These are phyloP conservation scores for Paraphoma chrysanthemicola DNA, from an alignment of 2,329 filamentous ascomycete genomes.

Conservation along the genomic window DNA sequence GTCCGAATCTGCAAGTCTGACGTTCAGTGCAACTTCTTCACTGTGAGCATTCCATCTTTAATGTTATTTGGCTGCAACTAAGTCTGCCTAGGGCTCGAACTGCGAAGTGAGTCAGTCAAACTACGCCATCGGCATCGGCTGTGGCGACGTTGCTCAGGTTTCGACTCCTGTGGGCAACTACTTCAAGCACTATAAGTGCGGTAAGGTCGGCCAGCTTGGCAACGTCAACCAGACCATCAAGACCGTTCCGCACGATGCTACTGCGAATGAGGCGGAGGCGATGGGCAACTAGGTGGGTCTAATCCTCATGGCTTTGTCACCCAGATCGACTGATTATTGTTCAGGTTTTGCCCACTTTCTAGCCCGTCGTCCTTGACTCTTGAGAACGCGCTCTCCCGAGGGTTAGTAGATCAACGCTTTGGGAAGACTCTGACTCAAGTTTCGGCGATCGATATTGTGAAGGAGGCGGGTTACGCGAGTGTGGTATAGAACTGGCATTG, in stretches of 20 bases:
- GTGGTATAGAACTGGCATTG: not conserved
- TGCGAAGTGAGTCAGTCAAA: not conserved
- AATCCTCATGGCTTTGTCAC: not conserved
- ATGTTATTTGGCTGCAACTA: not conserved
- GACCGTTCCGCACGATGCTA: not conserved
- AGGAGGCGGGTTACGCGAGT: not conserved
- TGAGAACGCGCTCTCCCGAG: too few relatives aligned
- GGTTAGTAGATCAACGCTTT: too few relatives aligned
- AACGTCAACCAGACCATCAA: not conserved
- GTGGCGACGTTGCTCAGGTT: conserved; percentile 1
- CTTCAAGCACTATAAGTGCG: conserved; percentile 1
- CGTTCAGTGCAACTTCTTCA: conserved; percentile 15
- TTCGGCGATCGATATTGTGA: too few relatives aligned
- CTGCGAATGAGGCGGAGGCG: not conserved
- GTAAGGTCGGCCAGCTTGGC: not conserved
- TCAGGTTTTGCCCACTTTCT: not conserved
- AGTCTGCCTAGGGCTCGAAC: not conserved
- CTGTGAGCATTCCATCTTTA: not conserved
- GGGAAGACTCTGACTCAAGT: too few relatives aligned
- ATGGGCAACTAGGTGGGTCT: conserved; percentile 1
- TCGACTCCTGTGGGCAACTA: not conserved
- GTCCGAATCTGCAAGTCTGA: conserved; percentile 17
- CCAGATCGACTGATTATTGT: not conserved
- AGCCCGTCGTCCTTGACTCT: not conserved
- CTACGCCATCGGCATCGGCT: not conserved